Percentiles rank a stretch among this genome's conserved stretches.
These are phyloP conservation scores for Metschnikowia continentalis DNA, from an alignment of 805 yeast genomes.

Conservation along the genomic window DNA sequence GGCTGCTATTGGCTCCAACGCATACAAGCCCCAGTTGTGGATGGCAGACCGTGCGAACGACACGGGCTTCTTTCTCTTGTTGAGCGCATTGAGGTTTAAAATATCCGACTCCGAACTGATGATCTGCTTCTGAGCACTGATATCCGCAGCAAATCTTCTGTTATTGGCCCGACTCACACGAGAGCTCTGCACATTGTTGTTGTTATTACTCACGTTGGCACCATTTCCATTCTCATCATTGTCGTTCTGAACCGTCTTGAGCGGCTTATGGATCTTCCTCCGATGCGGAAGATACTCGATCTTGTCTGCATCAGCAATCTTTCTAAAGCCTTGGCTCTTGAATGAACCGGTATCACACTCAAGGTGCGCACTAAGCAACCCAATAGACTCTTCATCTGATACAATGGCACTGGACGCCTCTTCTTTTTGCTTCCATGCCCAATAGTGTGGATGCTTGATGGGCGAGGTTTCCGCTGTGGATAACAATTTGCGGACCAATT, in stretches of 20 bases:
- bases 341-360: conserved; percentile 56
- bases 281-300: conserved; percentile 79
- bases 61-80: conserved; percentile 88
- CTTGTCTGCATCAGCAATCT: conserved; percentile 70
- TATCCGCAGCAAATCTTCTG: conserved; percentile 85
- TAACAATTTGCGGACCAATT: conserved; percentile 46
- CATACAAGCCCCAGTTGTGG: conserved; percentile 97
- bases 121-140: conserved; percentile 71
- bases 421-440: conserved; percentile 63
- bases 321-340: conserved; percentile 67
- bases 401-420: conserved; percentile 17
- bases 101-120: conserved; percentile 80
- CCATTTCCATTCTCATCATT: conserved; percentile 37
- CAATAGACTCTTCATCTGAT: conserved; percentile 26
- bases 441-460: conserved; percentile 43
- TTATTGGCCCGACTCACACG: conserved; percentile 83
- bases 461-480: conserved; percentile 17
- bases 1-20: conserved; percentile 91
- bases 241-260: conserved; percentile 67
- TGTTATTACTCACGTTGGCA: conserved; percentile 6
- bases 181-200: conserved; percentile 56
- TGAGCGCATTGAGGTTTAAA: conserved; percentile 77
- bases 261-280: conserved; percentile 61
- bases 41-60: conserved; percentile 96
- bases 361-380: conserved; percentile 26